phyloP scores from a whole-genome alignment of 176 grass and related monocot genomes.

The Cocos nucifera region DNA sequence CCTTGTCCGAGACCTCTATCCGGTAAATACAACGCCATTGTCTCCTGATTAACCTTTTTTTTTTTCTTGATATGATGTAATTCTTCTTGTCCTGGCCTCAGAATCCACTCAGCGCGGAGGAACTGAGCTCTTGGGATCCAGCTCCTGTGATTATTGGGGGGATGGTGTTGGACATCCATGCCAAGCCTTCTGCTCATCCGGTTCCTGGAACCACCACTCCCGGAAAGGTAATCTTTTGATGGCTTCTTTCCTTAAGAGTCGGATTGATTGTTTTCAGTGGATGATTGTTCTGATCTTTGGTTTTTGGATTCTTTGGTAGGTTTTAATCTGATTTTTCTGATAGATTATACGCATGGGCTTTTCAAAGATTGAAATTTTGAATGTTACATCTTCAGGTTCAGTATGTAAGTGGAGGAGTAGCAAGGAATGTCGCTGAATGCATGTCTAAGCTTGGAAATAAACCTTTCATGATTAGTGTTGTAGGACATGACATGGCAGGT shows the following conservation, averaged over 20 bases:
- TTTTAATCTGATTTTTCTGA: too few species aligned
- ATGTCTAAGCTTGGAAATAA: slow-evolving; percentile 78
- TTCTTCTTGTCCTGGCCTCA: neutral
- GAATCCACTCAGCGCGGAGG: slow-evolving; percentile 20
- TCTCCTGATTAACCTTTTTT: neutral
- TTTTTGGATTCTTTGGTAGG: too few species aligned
- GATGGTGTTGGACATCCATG: slow-evolving; percentile 67
- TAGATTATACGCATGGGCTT: too few species aligned
- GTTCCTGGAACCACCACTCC: slow-evolving; percentile 48
- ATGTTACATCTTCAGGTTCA: slow-evolving; percentile 45
- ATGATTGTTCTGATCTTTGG: neutral
- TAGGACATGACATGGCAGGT: slow-evolving; percentile 93
- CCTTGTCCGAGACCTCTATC: slow-evolving; percentile 1
- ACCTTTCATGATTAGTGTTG: slow-evolving; percentile 74
- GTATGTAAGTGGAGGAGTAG: slow-evolving; percentile 70
- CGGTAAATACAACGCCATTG: slow-evolving; percentile 5
- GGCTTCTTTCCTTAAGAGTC: neutral
- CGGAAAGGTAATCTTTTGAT: slow-evolving; percentile 31
- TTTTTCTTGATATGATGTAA: neutral
- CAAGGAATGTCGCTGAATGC: slow-evolving; percentile 96
- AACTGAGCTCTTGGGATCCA: neutral
- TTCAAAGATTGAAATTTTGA: too few species aligned
- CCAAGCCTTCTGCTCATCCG: slow-evolving; percentile 39
- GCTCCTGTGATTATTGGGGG: slow-evolving; percentile 54
- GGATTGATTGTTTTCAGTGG: slow-evolving; percentile 1